Base-by-base conservation (phyloP, 176 grass and related monocot genomes). In the Avena sativa region DNA sequence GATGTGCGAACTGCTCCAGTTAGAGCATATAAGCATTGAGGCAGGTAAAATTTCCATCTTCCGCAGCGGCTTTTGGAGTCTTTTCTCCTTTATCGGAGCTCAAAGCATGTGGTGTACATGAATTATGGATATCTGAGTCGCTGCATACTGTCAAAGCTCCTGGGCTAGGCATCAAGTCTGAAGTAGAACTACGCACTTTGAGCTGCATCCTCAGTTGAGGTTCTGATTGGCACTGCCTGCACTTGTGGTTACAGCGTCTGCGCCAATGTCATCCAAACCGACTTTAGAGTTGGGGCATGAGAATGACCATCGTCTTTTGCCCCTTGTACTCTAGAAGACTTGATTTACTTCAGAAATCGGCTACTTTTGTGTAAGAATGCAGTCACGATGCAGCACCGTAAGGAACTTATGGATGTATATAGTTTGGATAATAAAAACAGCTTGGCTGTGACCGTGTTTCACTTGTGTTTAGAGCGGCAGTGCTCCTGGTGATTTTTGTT, bases 351-450 rank as follows among this genome's bases (percentile, higher is more conserved):
- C 70, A 63, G 82, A 78, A 63, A 67, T 12, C 7, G 58, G 55
- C 48, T 71, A 47, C 57, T 30, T 44, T 68, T 25, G 3, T 64
- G 16, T 52, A 46, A 71, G 79, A 76, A 64, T 30, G 61, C 76
- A 40, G n/a, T 63, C 52, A 46, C 11, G 46, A 8, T 80, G 85
- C 57, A 87, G 57, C 50, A 58, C 61, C 59, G 16, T 75, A 83
- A 21, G 75, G 59, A 68, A 75, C 26, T 69, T 76, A 60, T 62
- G 79, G 55, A 72, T 83, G 85, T 78, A 65, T 78, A 89, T 89
- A 92, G 57, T 85, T 73, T 53, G 79, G 63, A 79, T 88, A 76
- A 76, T 77, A 53, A 89, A 89, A 86, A 78, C 36, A 71, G 53
- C 55, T 78, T 82, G 56, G 34, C 81, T 25, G 32, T 3, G 67